Base-by-base conservation (phyloP, 2,329 filamentous ascomycete genomes). In the Aspergillus bombycis region DNA sequence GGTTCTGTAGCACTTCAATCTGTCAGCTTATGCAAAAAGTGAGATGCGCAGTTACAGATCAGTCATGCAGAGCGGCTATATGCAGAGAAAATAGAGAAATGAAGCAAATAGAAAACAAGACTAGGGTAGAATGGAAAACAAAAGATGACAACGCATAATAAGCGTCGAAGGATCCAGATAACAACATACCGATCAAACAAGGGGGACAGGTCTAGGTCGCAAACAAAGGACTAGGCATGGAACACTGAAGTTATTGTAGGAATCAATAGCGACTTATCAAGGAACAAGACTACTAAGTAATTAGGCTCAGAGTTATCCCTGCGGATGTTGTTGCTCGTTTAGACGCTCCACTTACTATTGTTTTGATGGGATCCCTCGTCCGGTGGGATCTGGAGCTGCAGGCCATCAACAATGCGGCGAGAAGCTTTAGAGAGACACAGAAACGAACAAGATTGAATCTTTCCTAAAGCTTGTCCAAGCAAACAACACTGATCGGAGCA, bases 311-410 rank as follows among this genome's bases (percentile, higher is more conserved):
- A 36, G 32, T 53, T 45, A 36, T 53, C 26, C 30, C 43, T 34
- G 36, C 9, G 45, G 41, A 30, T 34, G 38, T 48, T 55, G 34
- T 26, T 23, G 48, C 21, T 52, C 32, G 21, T 26, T 32, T 30
- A n/a, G 38, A 21, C 53, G 54, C 48, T 67, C 62, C 53, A 68
- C 50, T 57, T 57, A 62, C 57, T 64, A 63, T 68, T 65, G 48
- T 65, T 64, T 67, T 58, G 62, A 60, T 59, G 54, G 55, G 54
- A 63, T 53, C 53, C 61, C 60, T 63, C 60, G 61, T 60, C 55
- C 28, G 45, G 34, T 57, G 45, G 45, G 50, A 46, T 38, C 43
- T 38, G 36, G 28, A 52, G 57, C 43, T 28, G 61, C 10, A 30
- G 54, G 23, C 55, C 38, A 57, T 57, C 55, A 57, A 57, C 55